phyloP scores from a whole-genome alignment of 2,329 filamentous ascomycete species.

The Gnomoniopsis sp. region DNA sequence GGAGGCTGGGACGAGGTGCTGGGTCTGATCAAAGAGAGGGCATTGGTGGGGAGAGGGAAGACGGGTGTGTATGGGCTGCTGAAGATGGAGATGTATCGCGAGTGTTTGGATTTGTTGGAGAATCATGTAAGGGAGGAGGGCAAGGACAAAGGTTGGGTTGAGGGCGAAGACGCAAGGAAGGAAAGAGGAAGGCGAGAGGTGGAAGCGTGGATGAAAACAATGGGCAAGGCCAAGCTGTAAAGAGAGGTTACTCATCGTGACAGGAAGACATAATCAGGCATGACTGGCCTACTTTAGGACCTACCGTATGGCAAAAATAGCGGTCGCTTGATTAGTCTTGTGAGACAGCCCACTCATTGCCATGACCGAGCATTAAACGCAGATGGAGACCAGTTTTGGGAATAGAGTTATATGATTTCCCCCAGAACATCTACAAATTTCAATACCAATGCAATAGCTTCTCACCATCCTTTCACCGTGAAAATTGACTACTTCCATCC shows the following conservation, averaged over 20 bases:
- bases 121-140: slow-evolving; percentile 47
- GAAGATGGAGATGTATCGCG: slow-evolving; percentile 73
- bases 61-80: slow-evolving; percentile 66
- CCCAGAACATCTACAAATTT: background rate
- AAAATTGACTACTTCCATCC: background rate
- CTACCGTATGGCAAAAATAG: background rate
- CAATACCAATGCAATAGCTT: background rate
- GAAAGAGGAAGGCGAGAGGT: slow-evolving; percentile 44
- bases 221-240: slow-evolving; percentile 37
- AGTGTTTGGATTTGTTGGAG: slow-evolving; percentile 57
- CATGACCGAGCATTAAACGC: too few species aligned
- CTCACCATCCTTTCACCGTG: background rate
- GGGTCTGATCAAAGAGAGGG: slow-evolving; percentile 54
- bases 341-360: too few species aligned
- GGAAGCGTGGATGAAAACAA: slow-evolving; percentile 43
- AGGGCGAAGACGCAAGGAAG: slow-evolving; percentile 38
- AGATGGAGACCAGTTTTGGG: slow-evolving; percentile 6
- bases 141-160: slow-evolving; percentile 39
- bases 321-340: too few species aligned
- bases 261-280: too few species aligned
- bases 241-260: too few species aligned
- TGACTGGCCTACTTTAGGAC: too few species aligned
- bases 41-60: slow-evolving; percentile 58
- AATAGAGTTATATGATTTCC: too few species aligned
- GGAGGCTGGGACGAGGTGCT: slow-evolving; percentile 64